These are phyloP conservation scores for Asclepias syriaca DNA, from an alignment of 257 asterid genomes.

Conservation along the genomic window DNA sequence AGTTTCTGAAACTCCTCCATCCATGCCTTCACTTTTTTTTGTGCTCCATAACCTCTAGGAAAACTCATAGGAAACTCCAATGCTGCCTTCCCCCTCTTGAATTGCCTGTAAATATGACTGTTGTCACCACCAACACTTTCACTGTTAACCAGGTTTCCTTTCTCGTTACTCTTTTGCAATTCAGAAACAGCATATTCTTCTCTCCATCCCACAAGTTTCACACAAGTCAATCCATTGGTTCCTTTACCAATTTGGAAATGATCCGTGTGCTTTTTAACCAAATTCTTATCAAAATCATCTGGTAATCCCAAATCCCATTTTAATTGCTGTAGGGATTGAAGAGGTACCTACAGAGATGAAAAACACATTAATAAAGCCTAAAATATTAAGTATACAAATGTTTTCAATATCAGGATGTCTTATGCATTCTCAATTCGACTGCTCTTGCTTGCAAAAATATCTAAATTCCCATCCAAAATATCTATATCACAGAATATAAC, in stretches of 20 bases:
- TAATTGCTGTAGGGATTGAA: slow-evolving; percentile 58
- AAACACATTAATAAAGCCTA: not conserved
- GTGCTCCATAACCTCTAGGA: slow-evolving; percentile 93
- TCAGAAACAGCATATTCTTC: slow-evolving; percentile 65
- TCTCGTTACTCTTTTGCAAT: slow-evolving; percentile 73
- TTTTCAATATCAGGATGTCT: not conserved
- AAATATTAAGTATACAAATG: not conserved
- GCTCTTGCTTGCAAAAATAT: not conserved
- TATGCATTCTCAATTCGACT: not conserved
- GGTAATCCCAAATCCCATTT: slow-evolving; percentile 97
- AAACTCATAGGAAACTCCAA: slow-evolving; percentile 85
- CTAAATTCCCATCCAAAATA: not conserved
- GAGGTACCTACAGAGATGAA: slow-evolving; percentile 51
- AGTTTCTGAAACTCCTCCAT: slow-evolving; percentile 93
- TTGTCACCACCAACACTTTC: slow-evolving; percentile 11
- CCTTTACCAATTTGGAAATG: slow-evolving; percentile 63
- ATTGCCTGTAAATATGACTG: slow-evolving; percentile 40
- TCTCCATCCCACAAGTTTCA: slow-evolving; percentile 65
- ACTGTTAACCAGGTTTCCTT: slow-evolving; percentile 20
- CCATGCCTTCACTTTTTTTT: slow-evolving; percentile 89
- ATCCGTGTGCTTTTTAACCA: slow-evolving; percentile 52
- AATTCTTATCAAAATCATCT: slow-evolving; percentile 59
- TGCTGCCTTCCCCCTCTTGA: slow-evolving; percentile 76
- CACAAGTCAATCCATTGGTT: slow-evolving; percentile 47
- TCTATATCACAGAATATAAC: not conserved